These are phyloP conservation scores for Nepenthes mirabilis DNA, from an alignment of 148 eudicot genomes.

Conservation along the genomic window DNA sequence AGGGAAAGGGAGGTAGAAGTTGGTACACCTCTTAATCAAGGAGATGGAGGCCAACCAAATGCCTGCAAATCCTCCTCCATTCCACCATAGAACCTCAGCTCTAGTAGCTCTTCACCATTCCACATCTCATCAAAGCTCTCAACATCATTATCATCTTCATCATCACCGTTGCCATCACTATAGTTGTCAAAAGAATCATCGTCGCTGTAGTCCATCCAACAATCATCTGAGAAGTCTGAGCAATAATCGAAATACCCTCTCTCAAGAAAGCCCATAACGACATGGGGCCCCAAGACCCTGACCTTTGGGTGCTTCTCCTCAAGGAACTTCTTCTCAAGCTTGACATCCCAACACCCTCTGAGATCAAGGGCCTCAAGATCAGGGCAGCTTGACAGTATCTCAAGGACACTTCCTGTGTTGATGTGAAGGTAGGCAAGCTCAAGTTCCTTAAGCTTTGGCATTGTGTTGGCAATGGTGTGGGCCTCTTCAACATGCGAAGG, in stretches of 20 bases:
- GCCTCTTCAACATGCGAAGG: conserved; percentile 52
- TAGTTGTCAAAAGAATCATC: neutral
- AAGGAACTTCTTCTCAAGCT: conserved; percentile 35
- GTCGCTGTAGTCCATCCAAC: conserved; percentile 37
- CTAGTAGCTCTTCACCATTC: conserved; percentile 9
- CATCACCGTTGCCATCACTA: neutral
- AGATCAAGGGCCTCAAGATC: conserved; percentile 51
- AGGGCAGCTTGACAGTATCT: conserved; percentile 38
- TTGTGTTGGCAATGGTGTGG: conserved; percentile 44
- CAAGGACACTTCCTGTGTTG: conserved; percentile 29
- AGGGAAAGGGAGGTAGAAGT: too few species aligned
- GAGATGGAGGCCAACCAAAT: conserved; percentile 13
- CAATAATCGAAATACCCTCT: conserved; percentile 21
- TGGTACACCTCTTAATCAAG: neutral
- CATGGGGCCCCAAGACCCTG: conserved; percentile 47
- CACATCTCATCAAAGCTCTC: conserved; percentile 39
- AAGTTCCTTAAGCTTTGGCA: conserved; percentile 64
- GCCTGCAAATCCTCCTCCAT: conserved; percentile 5
- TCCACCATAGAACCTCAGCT: conserved; percentile 7
- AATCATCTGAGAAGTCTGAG: conserved; percentile 50
- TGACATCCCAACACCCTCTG: conserved; percentile 71
- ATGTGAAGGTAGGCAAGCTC: conserved; percentile 50
- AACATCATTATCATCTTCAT: conserved; percentile 8
- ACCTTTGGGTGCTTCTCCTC: conserved; percentile 36
- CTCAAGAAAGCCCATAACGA: conserved; percentile 36